These are phyloP conservation scores for Isabelozyma gotoi DNA, from an alignment of 805 yeast genomes.

Conservation along the genomic window DNA sequence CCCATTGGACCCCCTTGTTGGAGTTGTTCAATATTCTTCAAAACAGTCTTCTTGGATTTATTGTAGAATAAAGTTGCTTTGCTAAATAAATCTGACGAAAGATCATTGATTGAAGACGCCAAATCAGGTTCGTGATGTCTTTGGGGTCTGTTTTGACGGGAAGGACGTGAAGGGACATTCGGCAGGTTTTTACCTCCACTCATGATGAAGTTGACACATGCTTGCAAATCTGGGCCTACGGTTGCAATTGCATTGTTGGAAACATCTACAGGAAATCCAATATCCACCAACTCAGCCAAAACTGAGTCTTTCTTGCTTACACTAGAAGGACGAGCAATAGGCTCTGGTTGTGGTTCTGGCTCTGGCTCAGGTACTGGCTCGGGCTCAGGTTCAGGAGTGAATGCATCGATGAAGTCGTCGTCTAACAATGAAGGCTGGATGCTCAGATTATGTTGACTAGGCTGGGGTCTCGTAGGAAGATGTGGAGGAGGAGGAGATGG, in stretches of 20 bases:
- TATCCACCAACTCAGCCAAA: conserved; percentile 70
- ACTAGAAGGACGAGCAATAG: not conserved
- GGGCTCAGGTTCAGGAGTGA: conserved; percentile 6
- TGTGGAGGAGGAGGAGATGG: not conserved
- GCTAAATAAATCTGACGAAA: conserved; percentile 55
- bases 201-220: conserved; percentile 69
- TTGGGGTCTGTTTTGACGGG: conserved; percentile 3
- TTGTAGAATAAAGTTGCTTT: conserved; percentile 60
- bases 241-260: conserved; percentile 59
- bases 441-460: not conserved
- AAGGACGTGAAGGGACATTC: not conserved
- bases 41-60: conserved; percentile 59
- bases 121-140: conserved; percentile 16
- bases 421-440: conserved; percentile 26
- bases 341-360: not conserved
- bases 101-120: conserved; percentile 44
- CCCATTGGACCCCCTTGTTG: conserved; percentile 33
- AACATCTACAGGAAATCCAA: conserved; percentile 69
- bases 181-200: conserved; percentile 45
- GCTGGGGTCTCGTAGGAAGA: conserved; percentile 3
- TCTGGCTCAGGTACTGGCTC: conserved; percentile 1
- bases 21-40: conserved; percentile 62
- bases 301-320: conserved; percentile 41
- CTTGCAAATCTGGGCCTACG: conserved; percentile 60
- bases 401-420: conserved; percentile 45